phyloP scores from a whole-genome alignment of 1,284 basidiomycete genomes.

The Malassezia equina region DNA sequence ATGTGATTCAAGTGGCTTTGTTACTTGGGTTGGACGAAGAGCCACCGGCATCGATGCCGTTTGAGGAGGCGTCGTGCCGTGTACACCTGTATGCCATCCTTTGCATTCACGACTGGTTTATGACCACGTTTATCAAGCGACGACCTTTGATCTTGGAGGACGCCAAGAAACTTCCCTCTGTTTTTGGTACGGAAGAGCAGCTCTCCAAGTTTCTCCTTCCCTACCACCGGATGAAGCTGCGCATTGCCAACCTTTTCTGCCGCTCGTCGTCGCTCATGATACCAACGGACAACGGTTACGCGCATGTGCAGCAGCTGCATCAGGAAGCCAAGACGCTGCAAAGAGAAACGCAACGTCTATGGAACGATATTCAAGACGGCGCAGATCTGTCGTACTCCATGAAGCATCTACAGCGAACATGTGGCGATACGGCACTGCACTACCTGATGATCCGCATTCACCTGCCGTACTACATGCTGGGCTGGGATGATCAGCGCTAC shows the following conservation, averaged over 20 bases:
- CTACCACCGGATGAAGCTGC: neutral
- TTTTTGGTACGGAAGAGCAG: conserved; percentile 14
- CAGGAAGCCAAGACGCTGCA: conserved; percentile 14
- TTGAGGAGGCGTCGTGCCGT: conserved; percentile 24
- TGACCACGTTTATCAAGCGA: conserved; percentile 9
- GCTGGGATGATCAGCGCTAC: conserved; percentile 31
- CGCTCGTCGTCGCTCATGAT: conserved; percentile 26
- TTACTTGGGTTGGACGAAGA: conserved; percentile 32
- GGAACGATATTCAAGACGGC: neutral
- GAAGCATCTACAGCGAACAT: conserved; percentile 16
- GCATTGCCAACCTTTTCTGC: conserved; percentile 22
- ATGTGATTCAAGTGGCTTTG: conserved; percentile 26
- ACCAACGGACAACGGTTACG: conserved; percentile 26
- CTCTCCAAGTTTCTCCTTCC: conserved; percentile 15
- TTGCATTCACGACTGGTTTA: conserved; percentile 26
- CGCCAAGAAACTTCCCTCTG: conserved; percentile 5
- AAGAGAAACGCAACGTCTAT: neutral
- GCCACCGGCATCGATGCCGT: conserved; percentile 23
- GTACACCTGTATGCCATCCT: conserved; percentile 26
- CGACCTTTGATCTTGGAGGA: conserved; percentile 3
- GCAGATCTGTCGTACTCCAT: neutral
- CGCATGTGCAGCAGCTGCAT: conserved; percentile 28
- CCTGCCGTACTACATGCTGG: conserved; percentile 39
- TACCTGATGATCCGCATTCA: conserved; percentile 21
- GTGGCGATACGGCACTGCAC: conserved; percentile 10